Conservation (phyloP, 495 filamentous ascomycete genomes). For the Penicillium samsonianum region DNA sequence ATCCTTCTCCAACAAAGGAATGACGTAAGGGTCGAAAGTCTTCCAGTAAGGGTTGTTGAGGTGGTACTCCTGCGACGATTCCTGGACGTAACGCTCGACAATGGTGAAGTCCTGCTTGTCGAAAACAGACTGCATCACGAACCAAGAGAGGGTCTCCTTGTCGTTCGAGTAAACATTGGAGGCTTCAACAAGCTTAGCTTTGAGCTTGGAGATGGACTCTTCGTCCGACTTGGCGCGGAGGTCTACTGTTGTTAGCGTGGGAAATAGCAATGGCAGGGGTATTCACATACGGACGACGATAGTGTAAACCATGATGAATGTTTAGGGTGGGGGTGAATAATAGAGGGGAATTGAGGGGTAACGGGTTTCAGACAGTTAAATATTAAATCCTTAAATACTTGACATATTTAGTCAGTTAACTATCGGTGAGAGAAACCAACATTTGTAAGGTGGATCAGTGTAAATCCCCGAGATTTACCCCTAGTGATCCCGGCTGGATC, state of each 20-base stretch:
- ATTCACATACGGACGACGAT: conserved; percentile 53
- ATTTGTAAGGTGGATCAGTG: neutral
- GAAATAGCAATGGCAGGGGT: neutral
- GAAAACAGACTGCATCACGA: conserved; percentile 65
- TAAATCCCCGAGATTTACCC: conserved; percentile 14
- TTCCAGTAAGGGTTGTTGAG: conserved; percentile 69
- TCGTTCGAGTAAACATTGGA: conserved; percentile 64
- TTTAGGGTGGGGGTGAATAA: conserved; percentile 1
- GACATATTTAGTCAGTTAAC: neutral
- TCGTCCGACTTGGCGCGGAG: conserved; percentile 63
- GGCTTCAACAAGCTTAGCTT: conserved; percentile 67
- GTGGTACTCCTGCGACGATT: conserved; percentile 61
- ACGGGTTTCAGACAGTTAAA: neutral
- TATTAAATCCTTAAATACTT: neutral
- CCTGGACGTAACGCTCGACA: conserved; percentile 65
- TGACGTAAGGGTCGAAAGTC: conserved; percentile 67
- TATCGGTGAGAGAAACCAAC: conserved; percentile 10
- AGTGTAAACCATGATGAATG: conserved; percentile 51
- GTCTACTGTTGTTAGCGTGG: conserved; percentile 31
- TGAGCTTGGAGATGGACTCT: conserved; percentile 60
- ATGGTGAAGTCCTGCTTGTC: conserved; percentile 68
- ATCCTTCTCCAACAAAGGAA: conserved; percentile 61
- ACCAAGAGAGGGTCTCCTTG: conserved; percentile 67
- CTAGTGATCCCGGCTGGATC: conserved; percentile 9
- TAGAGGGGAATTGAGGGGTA: conserved; percentile 6